Evolutionary conservation across 139 green algal species (phyloP).

Genomic region (Chlamydomonas sphaeroides): DNA sequence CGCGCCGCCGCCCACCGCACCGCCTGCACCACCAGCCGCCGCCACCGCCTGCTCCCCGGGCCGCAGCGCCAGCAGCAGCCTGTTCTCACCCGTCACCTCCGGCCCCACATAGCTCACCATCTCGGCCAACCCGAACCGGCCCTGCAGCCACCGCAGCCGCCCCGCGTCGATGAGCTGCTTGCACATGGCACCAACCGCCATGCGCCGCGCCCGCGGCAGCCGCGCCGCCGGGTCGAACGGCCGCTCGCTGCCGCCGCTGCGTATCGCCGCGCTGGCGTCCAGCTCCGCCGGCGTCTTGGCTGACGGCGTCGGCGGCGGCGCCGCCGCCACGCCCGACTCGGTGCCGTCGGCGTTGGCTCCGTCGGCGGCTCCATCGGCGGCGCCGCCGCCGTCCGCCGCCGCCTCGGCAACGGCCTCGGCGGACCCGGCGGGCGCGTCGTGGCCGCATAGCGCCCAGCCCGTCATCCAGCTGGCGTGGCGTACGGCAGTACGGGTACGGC

Average conservation of each 20-base stretch:
- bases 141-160: constrained; percentile 64
- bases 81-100: constrained; percentile 68
- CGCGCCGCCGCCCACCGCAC: no score
- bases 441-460: constrained; percentile 81
- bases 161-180: constrained; percentile 80
- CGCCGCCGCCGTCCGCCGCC: background rate
- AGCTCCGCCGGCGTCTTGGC: background rate
- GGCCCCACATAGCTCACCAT: constrained; percentile 60
- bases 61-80: constrained; percentile 57
- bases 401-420: background rate
- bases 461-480: constrained; percentile 34
- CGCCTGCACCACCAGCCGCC: background rate
- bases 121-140: constrained; percentile 51
- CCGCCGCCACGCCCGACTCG: no score
- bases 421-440: constrained; percentile 57
- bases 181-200: constrained; percentile 67
- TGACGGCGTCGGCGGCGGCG: background rate
- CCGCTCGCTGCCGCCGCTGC: background rate
- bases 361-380: background rate
- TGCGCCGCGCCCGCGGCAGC: constrained; percentile 45
- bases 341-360: background rate
- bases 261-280: background rate
- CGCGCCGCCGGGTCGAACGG: constrained; percentile 30
- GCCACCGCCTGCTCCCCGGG: background rate
- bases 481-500: no score